phyloP scores from a whole-genome alignment of 371 early-diverging fungal species.

The Zychaea mexicana region DNA sequence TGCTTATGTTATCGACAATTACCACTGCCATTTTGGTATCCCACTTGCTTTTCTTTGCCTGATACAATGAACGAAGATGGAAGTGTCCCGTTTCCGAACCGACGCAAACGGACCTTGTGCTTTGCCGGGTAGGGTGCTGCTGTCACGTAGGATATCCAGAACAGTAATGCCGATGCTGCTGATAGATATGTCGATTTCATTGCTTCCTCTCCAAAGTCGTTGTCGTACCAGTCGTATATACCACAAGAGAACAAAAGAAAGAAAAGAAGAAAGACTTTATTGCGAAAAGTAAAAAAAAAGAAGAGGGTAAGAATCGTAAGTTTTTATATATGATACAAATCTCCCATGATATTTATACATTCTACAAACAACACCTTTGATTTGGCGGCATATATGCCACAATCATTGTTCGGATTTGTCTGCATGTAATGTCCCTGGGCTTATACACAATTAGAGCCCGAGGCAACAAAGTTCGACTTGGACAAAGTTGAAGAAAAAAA shows the following conservation, averaged over 20 bases:
- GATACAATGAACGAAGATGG: slow-evolving; percentile 18
- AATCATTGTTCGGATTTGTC: too few relatives aligned
- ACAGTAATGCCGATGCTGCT: background rate
- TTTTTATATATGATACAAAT: background rate
- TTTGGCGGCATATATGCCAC: too few relatives aligned
- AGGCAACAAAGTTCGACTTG: too few relatives aligned
- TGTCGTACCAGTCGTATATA: too few relatives aligned
- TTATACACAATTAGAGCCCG: background rate
- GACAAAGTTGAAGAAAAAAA: background rate
- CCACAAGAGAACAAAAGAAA: too few relatives aligned
- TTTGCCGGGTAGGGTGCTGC: background rate
- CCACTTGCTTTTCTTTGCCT: slow-evolving; percentile 36
- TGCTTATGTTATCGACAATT: too few relatives aligned
- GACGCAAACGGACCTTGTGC: background rate
- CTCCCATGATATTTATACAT: background rate
- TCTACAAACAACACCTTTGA: slow-evolving; percentile 7
- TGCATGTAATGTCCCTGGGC: background rate
- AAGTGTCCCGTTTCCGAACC: background rate
- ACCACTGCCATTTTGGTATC: slow-evolving; percentile 48
- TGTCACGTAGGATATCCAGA: background rate
- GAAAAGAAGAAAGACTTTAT: background rate
- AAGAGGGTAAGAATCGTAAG: background rate
- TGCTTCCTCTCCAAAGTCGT: background rate
- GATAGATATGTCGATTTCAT: background rate
- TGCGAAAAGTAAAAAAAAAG: slow-evolving; percentile 1